Evolutionary conservation across 139 green algal species (phyloP), one percentile per base, ranked within the genome.

Genomic region (Penium margaritaceum): DNA sequence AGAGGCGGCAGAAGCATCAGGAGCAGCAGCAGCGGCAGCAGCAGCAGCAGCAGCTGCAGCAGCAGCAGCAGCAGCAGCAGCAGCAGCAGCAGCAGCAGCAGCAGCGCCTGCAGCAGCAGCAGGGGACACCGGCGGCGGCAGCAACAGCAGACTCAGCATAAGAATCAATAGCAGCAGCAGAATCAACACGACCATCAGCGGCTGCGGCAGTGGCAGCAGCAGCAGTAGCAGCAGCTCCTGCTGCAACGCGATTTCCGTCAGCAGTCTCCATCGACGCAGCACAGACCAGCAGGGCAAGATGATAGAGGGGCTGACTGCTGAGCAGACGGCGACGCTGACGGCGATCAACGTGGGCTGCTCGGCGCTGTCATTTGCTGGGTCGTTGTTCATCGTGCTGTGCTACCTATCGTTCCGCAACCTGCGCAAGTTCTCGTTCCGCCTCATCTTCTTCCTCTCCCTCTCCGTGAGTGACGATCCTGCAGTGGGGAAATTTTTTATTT

Each of bases 381-480:
- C 36, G 5, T 19, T 19, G 19, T 81, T 81, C 38, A 73, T 81
- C 2, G 38, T 81, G n/a, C 44, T 78, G 33, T 81, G 67, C 67
- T 81, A 78, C 57, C 54, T 81, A 17, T 7, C 19, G 35, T 78
- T 81, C 71, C 30, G 37, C 5, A 44, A 77, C 33, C 30, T 81
- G 32, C 67, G 74, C 12, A 74, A 70, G 29, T 79, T 81, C 54
- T 79, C 74, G 33, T 81, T 81, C 67, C 51, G 24, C 27, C 67
- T 81, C 5, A 46, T 81, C 37, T 70, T 81, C 43, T 81, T 34
- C 7, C 68, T 81, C 39, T 81, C 74, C 3, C 30, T 81, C 2
- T 75, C 63, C 43, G 75, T 77, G 65, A 73, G 72, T n/a, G n/a
- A n/a, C n/a, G n/a, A n/a, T n/a, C n/a, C n/a, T n/a, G n/a, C n/a